Percentiles rank a stretch among this genome's conserved stretches.
Conservation (phyloP, 352 stramenopile genomes). For the Pythium grandisporangium region DNA sequence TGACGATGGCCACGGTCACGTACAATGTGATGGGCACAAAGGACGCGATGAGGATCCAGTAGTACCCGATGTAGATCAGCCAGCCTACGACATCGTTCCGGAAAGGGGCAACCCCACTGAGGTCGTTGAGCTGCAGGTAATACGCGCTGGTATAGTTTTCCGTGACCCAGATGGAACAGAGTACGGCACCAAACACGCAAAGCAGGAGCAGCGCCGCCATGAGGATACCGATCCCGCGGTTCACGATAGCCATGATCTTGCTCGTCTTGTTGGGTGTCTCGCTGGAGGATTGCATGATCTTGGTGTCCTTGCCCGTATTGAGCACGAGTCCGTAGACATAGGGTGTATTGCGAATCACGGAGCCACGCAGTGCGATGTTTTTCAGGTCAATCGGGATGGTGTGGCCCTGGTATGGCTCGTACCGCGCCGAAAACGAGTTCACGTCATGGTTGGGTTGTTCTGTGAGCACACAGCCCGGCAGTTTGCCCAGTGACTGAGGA, state of each 20-base stretch:
- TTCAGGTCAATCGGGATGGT: slow-evolving; percentile 83
- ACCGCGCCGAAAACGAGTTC: slow-evolving; percentile 77
- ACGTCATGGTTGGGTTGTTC: slow-evolving; percentile 85
- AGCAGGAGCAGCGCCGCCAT: slow-evolving; percentile 64
- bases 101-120: slow-evolving; percentile 56
- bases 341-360: slow-evolving; percentile 76
- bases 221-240: slow-evolving; percentile 63
- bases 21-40: slow-evolving; percentile 87
- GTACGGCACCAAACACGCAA: slow-evolving; percentile 57
- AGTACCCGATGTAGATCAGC: slow-evolving; percentile 79
- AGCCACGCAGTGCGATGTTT: slow-evolving; percentile 72
- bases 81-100: slow-evolving; percentile 59
- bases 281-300: slow-evolving; percentile 81
- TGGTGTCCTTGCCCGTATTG: slow-evolving; percentile 78
- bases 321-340: slow-evolving; percentile 75
- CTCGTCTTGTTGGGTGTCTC: slow-evolving; percentile 68
- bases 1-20: slow-evolving; percentile 83
- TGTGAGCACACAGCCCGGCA: slow-evolving; percentile 59
- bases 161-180: slow-evolving; percentile 65
- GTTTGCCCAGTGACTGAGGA: slow-evolving; percentile 43
- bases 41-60: slow-evolving; percentile 82
- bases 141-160: slow-evolving; percentile 38
- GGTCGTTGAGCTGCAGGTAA: slow-evolving; percentile 65
- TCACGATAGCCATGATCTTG: slow-evolving; percentile 81
- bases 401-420: slow-evolving; percentile 60